phyloP scores from a whole-genome alignment of 2,329 filamentous ascomycete species.

The Colletotrichum phormii region DNA sequence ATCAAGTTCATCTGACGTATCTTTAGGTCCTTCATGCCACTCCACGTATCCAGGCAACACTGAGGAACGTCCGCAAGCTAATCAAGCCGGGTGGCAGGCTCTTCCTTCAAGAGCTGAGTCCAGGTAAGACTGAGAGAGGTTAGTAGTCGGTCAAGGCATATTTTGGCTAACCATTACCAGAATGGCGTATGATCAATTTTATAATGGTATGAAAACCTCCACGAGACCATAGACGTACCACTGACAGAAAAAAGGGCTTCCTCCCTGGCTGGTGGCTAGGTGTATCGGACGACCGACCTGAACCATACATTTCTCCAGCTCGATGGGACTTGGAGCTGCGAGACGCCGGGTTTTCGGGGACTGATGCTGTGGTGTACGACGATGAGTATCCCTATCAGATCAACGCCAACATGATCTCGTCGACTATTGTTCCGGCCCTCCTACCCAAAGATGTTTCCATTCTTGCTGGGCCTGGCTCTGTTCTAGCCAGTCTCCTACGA shows the following conservation, averaged over 20 bases:
- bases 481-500: background rate
- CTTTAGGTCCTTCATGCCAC: slow-evolving; percentile 45
- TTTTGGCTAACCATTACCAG: background rate
- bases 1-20: slow-evolving; percentile 43
- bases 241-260: slow-evolving; percentile 33
- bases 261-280: slow-evolving; percentile 51
- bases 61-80: slow-evolving; percentile 35
- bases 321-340: slow-evolving; percentile 44
- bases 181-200: slow-evolving; percentile 5
- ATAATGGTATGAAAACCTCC: slow-evolving; percentile 5
- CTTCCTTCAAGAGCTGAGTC: slow-evolving; percentile 33
- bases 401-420: slow-evolving; percentile 5
- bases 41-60: slow-evolving; percentile 37
- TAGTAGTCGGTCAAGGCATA: background rate
- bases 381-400: slow-evolving; percentile 1
- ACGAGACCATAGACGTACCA: too few species aligned
- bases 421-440: background rate
- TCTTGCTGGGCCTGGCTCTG: background rate
- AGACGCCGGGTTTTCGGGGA: slow-evolving; percentile 41
- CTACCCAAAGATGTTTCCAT: background rate
- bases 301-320: slow-evolving; percentile 41
- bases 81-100: slow-evolving; percentile 45
- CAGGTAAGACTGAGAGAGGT: background rate
- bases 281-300: slow-evolving; percentile 41
- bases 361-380: slow-evolving; percentile 1